Base-by-base conservation (phyloP, 2,329 filamentous ascomycete genomes). In the Claviceps sp. region DNA sequence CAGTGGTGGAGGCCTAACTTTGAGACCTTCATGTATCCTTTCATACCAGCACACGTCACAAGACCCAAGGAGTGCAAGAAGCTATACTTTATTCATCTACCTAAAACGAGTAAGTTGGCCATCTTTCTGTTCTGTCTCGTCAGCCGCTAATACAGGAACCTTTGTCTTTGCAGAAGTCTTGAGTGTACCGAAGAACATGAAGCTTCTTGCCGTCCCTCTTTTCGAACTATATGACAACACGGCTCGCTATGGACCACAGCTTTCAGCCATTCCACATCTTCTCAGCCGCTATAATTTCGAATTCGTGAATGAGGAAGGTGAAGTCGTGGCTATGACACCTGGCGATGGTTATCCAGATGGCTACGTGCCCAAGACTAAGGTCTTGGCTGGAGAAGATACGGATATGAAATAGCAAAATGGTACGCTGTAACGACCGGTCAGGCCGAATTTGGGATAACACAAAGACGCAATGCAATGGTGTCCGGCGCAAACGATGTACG, bases 1-100 rank as follows among this genome's bases (percentile, higher is more conserved):
- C 90, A 96, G 71, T 98, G 93, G 93, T 98, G 91, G 89, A 79
- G 93, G 53, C 93, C 93, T 50, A 98, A 97, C 74, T 96, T 97
- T 66, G 93, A 98, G 75, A 97, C 93, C 2, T 97, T 97, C 76
- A 96, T 98, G 89, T 98, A 98, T 67, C 93, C 93, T 0, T 98
- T 96, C 69, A 85, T 97, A 52, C 93, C 93, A 7, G 88, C 90
- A 17, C 93, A 98, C 71, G 88, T 96, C 56, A 96, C 91, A 17
- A 78, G 93, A 50, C 93, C 93, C 7, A 98, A 98, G 74, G 93
- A 98, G 73, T 95, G 91, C 74, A 98, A 98, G 76, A 98, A 98
- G 77, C 77, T 97, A 43, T 98, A 97, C 70, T 89, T 97, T 56
- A 95, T 98, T 58, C 88, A 95, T 66, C 75, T 98, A 29, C 93